Percentiles rank a stretch among this genome's conserved stretches.
Conservation (phyloP, 148 eudicot species). For the Arbutus unedo region DNA sequence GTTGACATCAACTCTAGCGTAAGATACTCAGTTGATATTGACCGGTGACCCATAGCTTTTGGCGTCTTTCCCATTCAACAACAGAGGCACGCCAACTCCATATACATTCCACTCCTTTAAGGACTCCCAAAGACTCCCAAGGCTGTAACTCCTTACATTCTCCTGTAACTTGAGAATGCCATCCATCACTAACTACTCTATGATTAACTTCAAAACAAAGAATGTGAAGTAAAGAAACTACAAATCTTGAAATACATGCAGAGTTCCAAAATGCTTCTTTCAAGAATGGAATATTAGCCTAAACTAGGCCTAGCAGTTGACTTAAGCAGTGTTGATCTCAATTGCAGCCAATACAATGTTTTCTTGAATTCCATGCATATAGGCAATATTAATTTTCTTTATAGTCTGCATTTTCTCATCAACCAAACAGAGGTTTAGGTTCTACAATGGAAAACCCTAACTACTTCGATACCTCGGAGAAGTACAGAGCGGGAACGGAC, state of each 20-base stretch:
- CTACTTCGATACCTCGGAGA: constrained; percentile 27
- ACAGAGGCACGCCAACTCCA: constrained; percentile 61
- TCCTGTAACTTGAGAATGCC: constrained; percentile 21
- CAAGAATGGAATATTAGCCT: no score
- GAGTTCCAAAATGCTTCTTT: no score
- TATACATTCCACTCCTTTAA: constrained; percentile 57
- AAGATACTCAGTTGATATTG: no score
- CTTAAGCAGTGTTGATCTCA: not conserved
- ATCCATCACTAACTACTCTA: not conserved
- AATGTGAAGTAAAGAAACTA: not conserved
- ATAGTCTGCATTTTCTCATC: constrained; percentile 4
- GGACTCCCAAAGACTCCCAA: constrained; percentile 59
- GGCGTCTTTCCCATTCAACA: constrained; percentile 43
- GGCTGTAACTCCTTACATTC: constrained; percentile 36
- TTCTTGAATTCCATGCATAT: no score
- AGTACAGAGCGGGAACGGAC: constrained; percentile 24
- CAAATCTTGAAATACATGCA: no score
- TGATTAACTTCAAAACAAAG: not conserved
- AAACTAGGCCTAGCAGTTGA: no score
- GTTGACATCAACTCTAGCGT: no score
- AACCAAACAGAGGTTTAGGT: not conserved
- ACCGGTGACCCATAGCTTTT: not conserved
- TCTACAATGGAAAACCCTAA: constrained; percentile 6
- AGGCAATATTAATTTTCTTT: no score
- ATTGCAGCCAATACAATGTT: not conserved